phyloP scores from a whole-genome alignment of 2,329 filamentous ascomycete genomes.

The Metarhizium guizhouense region DNA sequence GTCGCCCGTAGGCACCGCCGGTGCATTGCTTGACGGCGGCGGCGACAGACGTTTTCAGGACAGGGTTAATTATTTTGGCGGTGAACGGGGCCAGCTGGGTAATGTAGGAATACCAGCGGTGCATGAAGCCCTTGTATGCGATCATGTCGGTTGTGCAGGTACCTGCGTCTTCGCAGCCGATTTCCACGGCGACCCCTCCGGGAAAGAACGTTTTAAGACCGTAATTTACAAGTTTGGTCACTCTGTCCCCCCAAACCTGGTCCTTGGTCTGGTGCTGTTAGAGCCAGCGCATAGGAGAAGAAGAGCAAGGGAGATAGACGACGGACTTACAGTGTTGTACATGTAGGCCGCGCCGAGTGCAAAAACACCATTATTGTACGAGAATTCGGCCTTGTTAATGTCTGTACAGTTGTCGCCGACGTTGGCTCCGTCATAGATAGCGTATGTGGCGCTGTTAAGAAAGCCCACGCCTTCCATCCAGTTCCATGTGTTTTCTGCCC shows the following conservation, averaged over 20 bases:
- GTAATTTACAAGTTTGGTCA: constrained; percentile 29
- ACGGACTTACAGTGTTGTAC: constrained; percentile 46
- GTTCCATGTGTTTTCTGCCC: constrained; percentile 55
- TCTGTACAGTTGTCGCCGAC: constrained; percentile 43
- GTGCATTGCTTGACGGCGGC: constrained; percentile 49
- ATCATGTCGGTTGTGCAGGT: constrained; percentile 56
- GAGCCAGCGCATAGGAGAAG: background rate
- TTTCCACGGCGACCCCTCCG: constrained; percentile 48
- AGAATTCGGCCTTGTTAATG: constrained; percentile 48
- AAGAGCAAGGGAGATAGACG: background rate
- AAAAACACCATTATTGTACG: constrained; percentile 51
- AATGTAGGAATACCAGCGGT: constrained; percentile 45
- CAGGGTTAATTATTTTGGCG: constrained; percentile 36
- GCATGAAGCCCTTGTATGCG: constrained; percentile 53
- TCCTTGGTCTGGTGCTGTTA: constrained; percentile 31
- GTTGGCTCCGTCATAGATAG: constrained; percentile 51
- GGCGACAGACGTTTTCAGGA: constrained; percentile 40
- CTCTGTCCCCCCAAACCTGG: constrained; percentile 40
- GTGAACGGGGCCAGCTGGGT: constrained; percentile 47
- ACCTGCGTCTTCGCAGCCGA: constrained; percentile 45
- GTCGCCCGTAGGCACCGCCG: constrained; percentile 35
- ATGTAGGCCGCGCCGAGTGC: constrained; percentile 52
- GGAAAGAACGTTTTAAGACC: constrained; percentile 42
- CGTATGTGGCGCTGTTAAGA: constrained; percentile 44
- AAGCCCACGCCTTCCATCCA: constrained; percentile 49